Percentiles rank a stretch among this genome's conserved stretches.
Conservation (phyloP, 352 stramenopile species). For the Phytophthora fragariae region DNA sequence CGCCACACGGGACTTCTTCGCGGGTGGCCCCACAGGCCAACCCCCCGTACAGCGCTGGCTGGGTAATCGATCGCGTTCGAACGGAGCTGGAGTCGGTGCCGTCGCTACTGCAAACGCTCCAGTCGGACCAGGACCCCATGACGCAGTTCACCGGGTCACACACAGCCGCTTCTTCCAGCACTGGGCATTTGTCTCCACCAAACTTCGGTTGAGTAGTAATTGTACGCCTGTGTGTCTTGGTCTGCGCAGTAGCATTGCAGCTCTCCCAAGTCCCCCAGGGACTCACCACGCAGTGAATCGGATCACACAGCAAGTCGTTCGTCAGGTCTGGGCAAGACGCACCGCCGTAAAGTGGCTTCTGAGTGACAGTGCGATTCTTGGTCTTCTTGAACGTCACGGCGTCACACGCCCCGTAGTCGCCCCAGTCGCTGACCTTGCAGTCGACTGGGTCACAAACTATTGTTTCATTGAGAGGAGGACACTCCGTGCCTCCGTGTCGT, state of each 20-base stretch:
- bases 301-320: conserved; percentile 63
- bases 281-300: conserved; percentile 56
- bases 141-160: conserved; percentile 65
- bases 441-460: conserved; percentile 58
- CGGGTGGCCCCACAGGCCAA: conserved; percentile 31
- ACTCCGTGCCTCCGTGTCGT: conserved; percentile 45
- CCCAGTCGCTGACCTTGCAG: conserved; percentile 53
- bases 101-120: conserved; percentile 40
- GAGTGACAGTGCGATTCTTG: conserved; percentile 47
- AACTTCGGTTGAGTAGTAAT: conserved; percentile 43
- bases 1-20: conserved; percentile 51
- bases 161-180: conserved; percentile 28
- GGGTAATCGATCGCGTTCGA: conserved; percentile 40
- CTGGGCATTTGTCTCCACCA: conserved; percentile 41
- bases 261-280: conserved; percentile 38
- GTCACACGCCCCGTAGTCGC: conserved; percentile 52
- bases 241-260: conserved; percentile 42
- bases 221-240: conserved; percentile 47
- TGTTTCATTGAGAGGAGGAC: conserved; percentile 40
- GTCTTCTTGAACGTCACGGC: conserved; percentile 53
- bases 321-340: conserved; percentile 44
- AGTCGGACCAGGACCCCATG: conserved; percentile 40
- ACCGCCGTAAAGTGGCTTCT: conserved; percentile 47
- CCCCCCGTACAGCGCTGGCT: conserved; percentile 47
- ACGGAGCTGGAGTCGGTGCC: conserved; percentile 35